These are phyloP conservation scores for Trichocomaceae sp. DNA, from an alignment of 2,329 filamentous ascomycete genomes.

Conservation along the genomic window DNA sequence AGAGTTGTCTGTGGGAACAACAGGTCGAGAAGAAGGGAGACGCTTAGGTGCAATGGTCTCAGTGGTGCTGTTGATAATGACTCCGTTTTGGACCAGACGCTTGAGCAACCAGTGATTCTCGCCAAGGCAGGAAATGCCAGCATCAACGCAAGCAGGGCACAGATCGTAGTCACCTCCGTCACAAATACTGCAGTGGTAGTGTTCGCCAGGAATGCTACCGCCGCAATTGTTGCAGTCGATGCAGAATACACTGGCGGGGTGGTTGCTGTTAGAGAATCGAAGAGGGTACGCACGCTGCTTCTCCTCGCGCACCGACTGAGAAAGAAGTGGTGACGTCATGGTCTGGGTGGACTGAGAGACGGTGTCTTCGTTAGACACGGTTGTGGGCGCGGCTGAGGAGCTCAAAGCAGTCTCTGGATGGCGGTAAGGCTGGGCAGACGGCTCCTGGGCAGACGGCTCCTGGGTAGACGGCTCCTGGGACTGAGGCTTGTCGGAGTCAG, in stretches of 20 bases:
- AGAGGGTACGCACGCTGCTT: constrained; percentile 9
- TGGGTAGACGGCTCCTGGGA: constrained; percentile 17
- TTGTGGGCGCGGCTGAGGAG: constrained; percentile 18
- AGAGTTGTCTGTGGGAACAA: not conserved
- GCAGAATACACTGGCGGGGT: constrained; percentile 53
- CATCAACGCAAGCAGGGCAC: constrained; percentile 70
- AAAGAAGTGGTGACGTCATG: constrained; percentile 5
- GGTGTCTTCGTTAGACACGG: constrained; percentile 15
- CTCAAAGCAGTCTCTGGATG: constrained; percentile 40
- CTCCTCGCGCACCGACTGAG: not conserved
- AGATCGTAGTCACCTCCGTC: constrained; percentile 92
- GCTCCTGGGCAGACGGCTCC: constrained; percentile 18
- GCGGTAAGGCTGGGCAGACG: constrained; percentile 24
- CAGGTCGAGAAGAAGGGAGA: not conserved
- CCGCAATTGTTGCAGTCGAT: constrained; percentile 95
- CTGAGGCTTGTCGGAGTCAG: constrained; percentile 3
- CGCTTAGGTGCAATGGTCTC: constrained; percentile 66
- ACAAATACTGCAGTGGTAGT: constrained; percentile 93
- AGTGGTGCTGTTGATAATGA: constrained; percentile 77
- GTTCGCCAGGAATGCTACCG: constrained; percentile 66
- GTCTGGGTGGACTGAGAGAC: constrained; percentile 1
- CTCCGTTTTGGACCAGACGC: constrained; percentile 70
- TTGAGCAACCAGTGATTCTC: constrained; percentile 91
- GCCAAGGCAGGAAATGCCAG: constrained; percentile 69
- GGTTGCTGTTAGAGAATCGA: constrained; percentile 29